phyloP scores from a whole-genome alignment of 2,329 filamentous ascomycete species.

The Aspergillus ochraceus region DNA sequence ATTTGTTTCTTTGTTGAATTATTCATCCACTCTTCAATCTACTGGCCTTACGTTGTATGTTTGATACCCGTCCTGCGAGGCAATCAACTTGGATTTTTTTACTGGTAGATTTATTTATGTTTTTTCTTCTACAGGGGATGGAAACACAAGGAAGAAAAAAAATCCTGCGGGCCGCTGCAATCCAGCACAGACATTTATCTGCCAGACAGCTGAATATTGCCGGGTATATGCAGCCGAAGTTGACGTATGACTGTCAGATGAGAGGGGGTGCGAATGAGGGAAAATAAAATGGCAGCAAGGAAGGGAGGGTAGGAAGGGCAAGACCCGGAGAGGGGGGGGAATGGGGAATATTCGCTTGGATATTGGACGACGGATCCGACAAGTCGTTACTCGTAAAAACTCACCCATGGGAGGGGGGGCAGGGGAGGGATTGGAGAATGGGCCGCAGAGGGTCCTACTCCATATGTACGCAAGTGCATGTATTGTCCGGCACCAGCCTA shows the following conservation, averaged over 20 bases:
- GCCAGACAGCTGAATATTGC: constrained; percentile 13
- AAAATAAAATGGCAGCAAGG: constrained; percentile 1
- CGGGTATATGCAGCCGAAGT: constrained; percentile 19
- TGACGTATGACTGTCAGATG: constrained; percentile 12
- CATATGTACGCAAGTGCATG: constrained; percentile 20
- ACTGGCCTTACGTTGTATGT: background rate
- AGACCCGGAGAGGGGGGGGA: no score
- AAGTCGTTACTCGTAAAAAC: constrained; percentile 8
- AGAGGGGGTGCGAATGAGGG: constrained; percentile 1
- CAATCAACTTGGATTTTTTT: background rate
- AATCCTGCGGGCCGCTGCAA: constrained; percentile 11
- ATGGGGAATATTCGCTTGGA: constrained; percentile 3
- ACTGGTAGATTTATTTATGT: no score
- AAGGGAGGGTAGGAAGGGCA: background rate
- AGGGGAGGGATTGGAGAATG: constrained; percentile 9
- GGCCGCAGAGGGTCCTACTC: constrained; percentile 18
- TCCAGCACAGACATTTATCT: constrained; percentile 9
- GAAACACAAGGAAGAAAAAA: constrained; percentile 1
- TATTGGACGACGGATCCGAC: constrained; percentile 15
- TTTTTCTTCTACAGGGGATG: background rate
- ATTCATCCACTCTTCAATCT: no score
- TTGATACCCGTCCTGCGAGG: background rate
- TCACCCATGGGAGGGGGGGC: background rate
- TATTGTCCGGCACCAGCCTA: constrained; percentile 15
- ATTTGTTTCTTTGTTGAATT: no score